Percentiles rank a stretch among this genome's conserved stretches.
phyloP scores from a whole-genome alignment of 257 asterid genomes.

The Capsicum pubescens region DNA sequence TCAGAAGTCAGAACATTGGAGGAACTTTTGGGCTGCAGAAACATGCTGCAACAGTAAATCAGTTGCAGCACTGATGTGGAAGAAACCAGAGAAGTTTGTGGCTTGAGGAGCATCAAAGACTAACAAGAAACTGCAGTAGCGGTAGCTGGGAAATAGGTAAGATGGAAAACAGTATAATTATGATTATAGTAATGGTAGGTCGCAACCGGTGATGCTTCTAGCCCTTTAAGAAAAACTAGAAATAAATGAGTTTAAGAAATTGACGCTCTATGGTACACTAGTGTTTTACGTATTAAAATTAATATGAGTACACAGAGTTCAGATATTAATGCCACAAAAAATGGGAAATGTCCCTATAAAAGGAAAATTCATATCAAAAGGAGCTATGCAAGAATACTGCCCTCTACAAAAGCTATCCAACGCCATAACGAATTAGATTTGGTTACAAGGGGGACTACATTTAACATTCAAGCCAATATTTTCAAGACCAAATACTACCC shows the following conservation, averaged over 20 bases:
- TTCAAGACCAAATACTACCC: neutral
- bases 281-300: neutral
- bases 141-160: constrained; percentile 18
- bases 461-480: neutral
- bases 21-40: neutral
- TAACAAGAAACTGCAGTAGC: neutral
- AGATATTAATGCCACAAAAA: constrained; percentile 10
- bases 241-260: neutral
- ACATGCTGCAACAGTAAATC: constrained; percentile 16
- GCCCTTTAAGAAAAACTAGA: neutral
- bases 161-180: constrained; percentile 1
- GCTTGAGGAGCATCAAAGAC: neutral
- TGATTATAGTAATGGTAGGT: constrained; percentile 12
- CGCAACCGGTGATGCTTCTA: neutral
- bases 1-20: neutral
- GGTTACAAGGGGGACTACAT: neutral
- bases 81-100: constrained; percentile 17
- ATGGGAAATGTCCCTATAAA: neutral
- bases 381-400: neutral
- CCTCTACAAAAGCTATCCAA: neutral
- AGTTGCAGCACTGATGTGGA: neutral
- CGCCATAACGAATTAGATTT: neutral
- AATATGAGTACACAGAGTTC: neutral
- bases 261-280: neutral
- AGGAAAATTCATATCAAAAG: constrained; percentile 1